Conservation (phyloP, 352 stramenopile genomes). For the Phytophthora sansomeana region DNA sequence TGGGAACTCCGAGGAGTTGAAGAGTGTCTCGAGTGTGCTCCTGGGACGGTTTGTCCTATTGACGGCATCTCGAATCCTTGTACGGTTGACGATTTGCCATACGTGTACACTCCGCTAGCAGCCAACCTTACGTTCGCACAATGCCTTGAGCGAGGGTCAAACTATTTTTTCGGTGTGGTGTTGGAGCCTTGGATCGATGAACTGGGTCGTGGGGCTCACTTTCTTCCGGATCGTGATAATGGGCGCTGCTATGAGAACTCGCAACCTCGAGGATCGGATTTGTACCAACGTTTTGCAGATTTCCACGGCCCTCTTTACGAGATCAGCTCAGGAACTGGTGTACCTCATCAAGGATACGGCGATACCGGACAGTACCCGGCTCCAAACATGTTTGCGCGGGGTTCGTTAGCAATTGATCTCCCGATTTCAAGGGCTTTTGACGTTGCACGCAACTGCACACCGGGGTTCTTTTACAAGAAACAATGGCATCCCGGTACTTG, state of each 20-base stretch:
- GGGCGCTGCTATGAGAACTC: conserved; percentile 95
- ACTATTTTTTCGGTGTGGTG: conserved; percentile 95
- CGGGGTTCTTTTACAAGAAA: conserved; percentile 89
- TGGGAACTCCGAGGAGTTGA: conserved; percentile 95
- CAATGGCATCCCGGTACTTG: conserved; percentile 97
- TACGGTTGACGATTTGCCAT: conserved; percentile 92
- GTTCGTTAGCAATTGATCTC: conserved; percentile 90
- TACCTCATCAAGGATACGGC: conserved; percentile 95
- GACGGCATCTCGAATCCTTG: conserved; percentile 97
- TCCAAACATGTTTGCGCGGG: conserved; percentile 88
- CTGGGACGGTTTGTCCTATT: conserved; percentile 93
- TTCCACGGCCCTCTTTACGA: conserved; percentile 96
- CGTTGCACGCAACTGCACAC: conserved; percentile 93
- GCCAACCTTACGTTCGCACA: conserved; percentile 89
- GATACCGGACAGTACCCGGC: conserved; percentile 72
- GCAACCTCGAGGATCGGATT: conserved; percentile 82
- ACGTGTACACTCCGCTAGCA: conserved; percentile 84
- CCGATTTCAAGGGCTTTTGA: conserved; percentile 87
- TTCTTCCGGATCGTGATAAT: conserved; percentile 79
- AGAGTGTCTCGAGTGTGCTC: conserved; percentile 93
- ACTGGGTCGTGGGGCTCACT: conserved; percentile 90
- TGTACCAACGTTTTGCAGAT: conserved; percentile 95
- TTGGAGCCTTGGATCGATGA: conserved; percentile 97
- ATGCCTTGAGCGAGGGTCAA: conserved; percentile 83
- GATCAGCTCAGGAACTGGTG: conserved; percentile 77